These are phyloP conservation scores for Termitomyces heimii DNA, from an alignment of 768 basidiomycete species.

Conservation along the genomic window DNA sequence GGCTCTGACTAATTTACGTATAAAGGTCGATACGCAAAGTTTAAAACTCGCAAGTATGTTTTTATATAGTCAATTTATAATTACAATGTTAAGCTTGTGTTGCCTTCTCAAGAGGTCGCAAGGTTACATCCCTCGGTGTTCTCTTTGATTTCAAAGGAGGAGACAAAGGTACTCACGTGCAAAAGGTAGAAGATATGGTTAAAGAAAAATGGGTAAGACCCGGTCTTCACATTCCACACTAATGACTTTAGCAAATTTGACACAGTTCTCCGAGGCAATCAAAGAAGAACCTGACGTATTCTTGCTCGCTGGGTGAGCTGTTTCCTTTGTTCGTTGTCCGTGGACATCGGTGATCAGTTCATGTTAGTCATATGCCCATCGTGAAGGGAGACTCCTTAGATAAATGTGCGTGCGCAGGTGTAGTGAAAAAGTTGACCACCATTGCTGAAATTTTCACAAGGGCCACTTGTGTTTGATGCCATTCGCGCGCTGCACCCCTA, in stretches of 20 bases:
- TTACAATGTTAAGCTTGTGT: background rate
- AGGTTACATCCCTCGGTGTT: constrained; percentile 76
- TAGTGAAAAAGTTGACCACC: background rate
- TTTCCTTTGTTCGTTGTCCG: background rate
- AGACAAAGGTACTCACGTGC: constrained; percentile 67
- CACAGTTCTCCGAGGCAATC: constrained; percentile 73
- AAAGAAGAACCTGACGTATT: constrained; percentile 80
- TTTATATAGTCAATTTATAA: background rate
- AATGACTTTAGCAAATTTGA: background rate
- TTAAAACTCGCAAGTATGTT: constrained; percentile 64
- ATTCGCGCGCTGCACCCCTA: constrained; percentile 64
- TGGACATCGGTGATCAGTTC: background rate
- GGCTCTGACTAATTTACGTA: background rate
- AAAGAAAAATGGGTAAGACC: constrained; percentile 66
- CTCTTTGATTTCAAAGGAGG: constrained; percentile 74
- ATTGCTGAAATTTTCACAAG: constrained; percentile 26
- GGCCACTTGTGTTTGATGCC: constrained; percentile 68
- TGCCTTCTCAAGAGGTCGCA: constrained; percentile 41
- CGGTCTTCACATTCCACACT: background rate
- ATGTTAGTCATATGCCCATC: constrained; percentile 79
- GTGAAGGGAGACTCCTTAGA: constrained; percentile 31
- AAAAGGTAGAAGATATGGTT: constrained; percentile 67
- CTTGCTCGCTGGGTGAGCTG: constrained; percentile 57
- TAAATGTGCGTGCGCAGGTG: constrained; percentile 37
- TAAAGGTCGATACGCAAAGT: constrained; percentile 59